Conservation (phyloP, 768 basidiomycete species). For the Tylopilus cervinicoccineus region DNA sequence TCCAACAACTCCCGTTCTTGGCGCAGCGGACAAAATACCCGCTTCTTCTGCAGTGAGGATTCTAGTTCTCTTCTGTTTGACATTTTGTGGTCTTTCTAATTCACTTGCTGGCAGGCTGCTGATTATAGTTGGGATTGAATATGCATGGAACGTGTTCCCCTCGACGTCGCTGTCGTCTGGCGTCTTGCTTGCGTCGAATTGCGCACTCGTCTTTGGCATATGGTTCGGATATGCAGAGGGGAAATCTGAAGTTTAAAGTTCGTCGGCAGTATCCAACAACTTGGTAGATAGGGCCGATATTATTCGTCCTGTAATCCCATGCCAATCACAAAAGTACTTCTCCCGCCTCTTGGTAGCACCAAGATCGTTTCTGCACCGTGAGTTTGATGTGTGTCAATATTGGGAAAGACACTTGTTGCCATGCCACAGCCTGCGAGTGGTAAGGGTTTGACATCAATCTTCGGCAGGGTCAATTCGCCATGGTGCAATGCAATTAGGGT, state of each 20-base stretch:
- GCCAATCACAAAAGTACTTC: constrained; percentile 75
- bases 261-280: neutral
- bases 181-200: constrained; percentile 49
- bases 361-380: constrained; percentile 81
- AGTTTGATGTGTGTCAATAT: constrained; percentile 74
- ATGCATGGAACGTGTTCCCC: constrained; percentile 86
- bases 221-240: constrained; percentile 48
- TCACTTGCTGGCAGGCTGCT: constrained; percentile 42
- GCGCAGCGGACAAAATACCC: constrained; percentile 72
- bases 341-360: constrained; percentile 77
- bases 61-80: neutral
- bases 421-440: constrained; percentile 50
- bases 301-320: constrained; percentile 48
- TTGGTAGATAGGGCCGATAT: neutral
- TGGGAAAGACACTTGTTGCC: constrained; percentile 58
- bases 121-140: constrained; percentile 66
- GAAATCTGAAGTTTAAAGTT: constrained; percentile 10
- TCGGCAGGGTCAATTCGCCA: constrained; percentile 75
- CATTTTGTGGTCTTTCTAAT: constrained; percentile 1
- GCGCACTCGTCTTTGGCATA: constrained; percentile 49
- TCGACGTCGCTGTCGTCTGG: constrained; percentile 67
- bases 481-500: constrained; percentile 87
- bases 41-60: constrained; percentile 52
- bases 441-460: constrained; percentile 60
- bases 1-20: constrained; percentile 83